Evolutionary conservation across 1,284 basidiomycete species (phyloP), one percentile per base, ranked within the genome.

Genomic region (Phellinidium pouzarii): DNA sequence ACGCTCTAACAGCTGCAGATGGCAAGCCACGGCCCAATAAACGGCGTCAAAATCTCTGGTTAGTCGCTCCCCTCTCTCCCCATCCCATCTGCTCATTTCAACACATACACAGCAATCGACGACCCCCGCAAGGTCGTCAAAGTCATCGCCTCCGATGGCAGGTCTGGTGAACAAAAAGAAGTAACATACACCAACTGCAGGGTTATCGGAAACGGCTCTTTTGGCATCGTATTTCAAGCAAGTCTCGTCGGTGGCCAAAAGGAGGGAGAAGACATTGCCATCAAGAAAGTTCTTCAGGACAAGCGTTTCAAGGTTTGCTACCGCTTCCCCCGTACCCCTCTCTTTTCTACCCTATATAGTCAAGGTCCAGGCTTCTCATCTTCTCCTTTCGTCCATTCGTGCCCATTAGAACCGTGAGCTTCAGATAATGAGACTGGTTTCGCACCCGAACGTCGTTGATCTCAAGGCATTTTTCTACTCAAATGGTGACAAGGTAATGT

Each of bases 201-300:
- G 73, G 91, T 99, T 65, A 91, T 95, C 66, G 95, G 96, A 56
- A 99, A 99, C 67, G 96, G 95, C 68, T 94, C 91, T 56, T 99
- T 99, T 65, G 96, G 96, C 63, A 94, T 99, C 67, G 96, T 99
- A 59, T 99, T 96, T 71, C 92, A 91, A 66, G 83, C 88, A 60
- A 82, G 82, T 71, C 77, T 91, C 56, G 73, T 87, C 50, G 74
- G 76, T 26, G 75, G 78, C 5, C 69, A 77, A 41, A 78, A 79
- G 64, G 77, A 79, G 31, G 76, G 76, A 23, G 86, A 90, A 57
- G 94, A 97, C 64, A 96, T 99, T 64, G 95, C 95, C 52, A 99
- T 99, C 80, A 99, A 99, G 85, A 99, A 98, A 78, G 95, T 99
- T 50, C 73, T 99, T 61, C 95, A 99, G 78, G 95, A 99, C 77